A percentile compares a stretch with the other conserved stretches of the same genome.
Conservation (phyloP, 2,329 filamentous ascomycete genomes). For the Cryoendolithus antarcticus region DNA sequence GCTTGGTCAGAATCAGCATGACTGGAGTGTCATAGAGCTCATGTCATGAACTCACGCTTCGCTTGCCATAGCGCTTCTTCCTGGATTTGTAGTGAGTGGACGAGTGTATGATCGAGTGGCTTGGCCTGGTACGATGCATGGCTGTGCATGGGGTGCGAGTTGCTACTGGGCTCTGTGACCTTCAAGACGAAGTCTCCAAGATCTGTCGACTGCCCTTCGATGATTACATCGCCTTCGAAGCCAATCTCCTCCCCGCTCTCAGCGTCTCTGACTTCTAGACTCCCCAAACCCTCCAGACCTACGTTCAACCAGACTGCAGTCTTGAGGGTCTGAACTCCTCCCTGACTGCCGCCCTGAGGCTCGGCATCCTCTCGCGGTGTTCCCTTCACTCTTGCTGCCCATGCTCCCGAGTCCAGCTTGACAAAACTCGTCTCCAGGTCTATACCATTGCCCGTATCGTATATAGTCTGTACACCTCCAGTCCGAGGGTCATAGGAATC, state of each 20-base stretch:
- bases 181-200: slow-evolving; percentile 72
- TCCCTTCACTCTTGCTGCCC: slow-evolving; percentile 81
- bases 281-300: slow-evolving; percentile 62
- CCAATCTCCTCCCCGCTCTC: slow-evolving; percentile 44
- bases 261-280: slow-evolving; percentile 47
- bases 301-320: slow-evolving; percentile 75
- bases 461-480: slow-evolving; percentile 80
- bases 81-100: slow-evolving; percentile 57
- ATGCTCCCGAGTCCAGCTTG: slow-evolving; percentile 85
- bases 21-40: slow-evolving; percentile 15
- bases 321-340: slow-evolving; percentile 42
- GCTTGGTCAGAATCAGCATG: slow-evolving; percentile 31
- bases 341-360: slow-evolving; percentile 16
- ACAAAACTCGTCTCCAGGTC: slow-evolving; percentile 90
- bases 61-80: slow-evolving; percentile 70
- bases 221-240: slow-evolving; percentile 48
- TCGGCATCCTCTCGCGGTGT: slow-evolving; percentile 57
- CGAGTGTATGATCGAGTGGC: slow-evolving; percentile 62
- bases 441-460: slow-evolving; percentile 75
- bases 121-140: slow-evolving; percentile 58
- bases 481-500: slow-evolving; percentile 86
- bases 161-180: slow-evolving; percentile 58
- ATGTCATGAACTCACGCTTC: slow-evolving; percentile 41
- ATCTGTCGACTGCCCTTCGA: slow-evolving; percentile 57
- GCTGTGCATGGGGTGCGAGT: slow-evolving; percentile 42